Percentiles rank a stretch among this genome's conserved stretches.
phyloP scores from a whole-genome alignment of 2,329 filamentous ascomycete genomes.

The Diplocarpon rosae region DNA sequence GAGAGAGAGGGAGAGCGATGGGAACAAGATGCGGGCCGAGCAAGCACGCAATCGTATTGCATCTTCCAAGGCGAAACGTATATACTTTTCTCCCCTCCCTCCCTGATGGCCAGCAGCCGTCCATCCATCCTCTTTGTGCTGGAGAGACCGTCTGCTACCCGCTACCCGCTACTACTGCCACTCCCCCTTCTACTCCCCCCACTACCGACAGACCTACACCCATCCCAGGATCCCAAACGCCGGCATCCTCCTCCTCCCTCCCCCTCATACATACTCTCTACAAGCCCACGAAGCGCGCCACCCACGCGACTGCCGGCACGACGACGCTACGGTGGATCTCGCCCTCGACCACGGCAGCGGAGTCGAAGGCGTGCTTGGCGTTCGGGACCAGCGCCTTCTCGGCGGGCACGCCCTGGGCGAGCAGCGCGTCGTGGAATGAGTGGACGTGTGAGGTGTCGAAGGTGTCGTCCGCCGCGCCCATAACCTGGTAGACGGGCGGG shows the following conservation, averaged over 20 bases:
- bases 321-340: constrained; percentile 4
- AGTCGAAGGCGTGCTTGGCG: constrained; percentile 11
- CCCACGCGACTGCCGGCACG: constrained; percentile 12
- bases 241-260: not conserved
- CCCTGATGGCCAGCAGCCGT: no score
- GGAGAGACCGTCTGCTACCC: no score
- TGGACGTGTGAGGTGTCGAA: constrained; percentile 8
- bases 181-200: no score
- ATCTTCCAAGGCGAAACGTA: no score
- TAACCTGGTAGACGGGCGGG: constrained; percentile 13
- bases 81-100: no score
- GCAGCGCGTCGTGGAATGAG: constrained; percentile 7
- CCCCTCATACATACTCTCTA: not conserved
- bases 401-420: not conserved
- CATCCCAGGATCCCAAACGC: no score
- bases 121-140: no score
- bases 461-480: constrained; percentile 11
- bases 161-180: no score
- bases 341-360: constrained; percentile 4
- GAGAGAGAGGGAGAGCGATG: no score
- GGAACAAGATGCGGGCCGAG: no score
- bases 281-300: constrained; percentile 3
- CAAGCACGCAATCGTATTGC: no score
- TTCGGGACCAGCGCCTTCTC: constrained; percentile 4
- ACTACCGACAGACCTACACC: no score